These are phyloP conservation scores for Echinosophora koreensis DNA, from an alignment of 306 rosid species.

Conservation along the genomic window DNA sequence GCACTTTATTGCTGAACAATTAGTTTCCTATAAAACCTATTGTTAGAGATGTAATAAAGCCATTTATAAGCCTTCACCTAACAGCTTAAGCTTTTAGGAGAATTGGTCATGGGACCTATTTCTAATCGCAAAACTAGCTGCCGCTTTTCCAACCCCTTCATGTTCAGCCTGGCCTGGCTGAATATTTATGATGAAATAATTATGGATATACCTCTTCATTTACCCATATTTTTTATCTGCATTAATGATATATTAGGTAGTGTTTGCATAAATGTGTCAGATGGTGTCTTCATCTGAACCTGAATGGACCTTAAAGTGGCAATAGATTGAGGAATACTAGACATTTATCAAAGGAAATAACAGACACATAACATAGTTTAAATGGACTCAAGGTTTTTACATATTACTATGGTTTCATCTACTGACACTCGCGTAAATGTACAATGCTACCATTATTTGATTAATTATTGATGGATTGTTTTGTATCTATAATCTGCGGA, in stretches of 20 bases:
- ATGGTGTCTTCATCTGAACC: conserved; percentile 11
- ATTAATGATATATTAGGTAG: conserved; percentile 11
- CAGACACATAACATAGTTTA: not conserved
- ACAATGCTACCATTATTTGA: conserved; percentile 3
- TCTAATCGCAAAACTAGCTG: not conserved
- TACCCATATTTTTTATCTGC: not conserved
- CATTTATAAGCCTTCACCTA: too few species aligned
- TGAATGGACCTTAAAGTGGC: conserved; percentile 1
- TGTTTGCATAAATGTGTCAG: conserved; percentile 5
- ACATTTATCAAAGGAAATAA: conserved; percentile 21
- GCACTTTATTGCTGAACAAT: not conserved
- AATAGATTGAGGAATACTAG: not conserved
- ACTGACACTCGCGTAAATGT: not conserved
- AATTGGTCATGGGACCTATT: not conserved
- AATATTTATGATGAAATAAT: not conserved
- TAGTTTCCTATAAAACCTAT: not conserved
- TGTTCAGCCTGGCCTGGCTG: not conserved
- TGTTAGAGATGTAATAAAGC: too few species aligned
- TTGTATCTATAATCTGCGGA: conserved; percentile 13
- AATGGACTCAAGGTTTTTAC: not conserved
- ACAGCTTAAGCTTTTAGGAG: too few species aligned
- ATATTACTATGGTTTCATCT: not conserved
- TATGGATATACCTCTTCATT: not conserved
- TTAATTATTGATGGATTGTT: conserved; percentile 16
- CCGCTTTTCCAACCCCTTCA: not conserved